Evolutionary conservation across 2,329 filamentous ascomycete genomes (phyloP), one percentile per base, ranked within the genome.

Genomic region (Seiridium cupressi): DNA sequence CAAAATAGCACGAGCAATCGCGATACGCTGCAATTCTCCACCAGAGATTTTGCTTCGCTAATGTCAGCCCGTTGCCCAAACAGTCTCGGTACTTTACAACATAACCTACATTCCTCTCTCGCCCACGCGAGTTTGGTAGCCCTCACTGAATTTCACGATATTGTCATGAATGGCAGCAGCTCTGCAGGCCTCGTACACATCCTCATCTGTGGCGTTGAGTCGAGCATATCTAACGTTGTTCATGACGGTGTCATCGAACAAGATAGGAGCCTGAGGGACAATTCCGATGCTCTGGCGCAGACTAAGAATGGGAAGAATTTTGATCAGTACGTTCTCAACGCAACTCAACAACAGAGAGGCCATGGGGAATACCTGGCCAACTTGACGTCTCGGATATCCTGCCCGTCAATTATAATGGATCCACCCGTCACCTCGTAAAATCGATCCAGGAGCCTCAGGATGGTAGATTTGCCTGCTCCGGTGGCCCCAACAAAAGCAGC

Each of bases 1-100:
- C 64, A 93, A 77, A 53, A 94, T 83, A 1, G 90, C 89, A 34
- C 90, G 84, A 6, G 87, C 87, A 69, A 89, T 89, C 4, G 87
- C 87, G 35, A 89, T 81, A 51, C 87, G 83, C 66, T 90, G 87
- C 5, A 89, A 73, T 69, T 90, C 87, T 32, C 87, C 87, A 1
- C 87, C 87, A 3, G 87, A 89, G 2, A 90, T 74, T 76, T 86
- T 87, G 57, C 79, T 81, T 61, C 6, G 61, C 11, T n/a, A 35
- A 2, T 38, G 56, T 70, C 36, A 70, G 62, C 11, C 60, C 32
- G 18, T 4, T 7, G 13, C 4, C n/a, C 38, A 11, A 18, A 18
- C 8, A 34, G 13, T 32, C 9, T 3, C 3, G n/a, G 10, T 40
- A 31, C 36, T 9, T 31, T 49, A 54, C 32, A 3, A 8, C 18